Conservation (phyloP, 768 basidiomycete genomes). For the Suillus alpinus region DNA sequence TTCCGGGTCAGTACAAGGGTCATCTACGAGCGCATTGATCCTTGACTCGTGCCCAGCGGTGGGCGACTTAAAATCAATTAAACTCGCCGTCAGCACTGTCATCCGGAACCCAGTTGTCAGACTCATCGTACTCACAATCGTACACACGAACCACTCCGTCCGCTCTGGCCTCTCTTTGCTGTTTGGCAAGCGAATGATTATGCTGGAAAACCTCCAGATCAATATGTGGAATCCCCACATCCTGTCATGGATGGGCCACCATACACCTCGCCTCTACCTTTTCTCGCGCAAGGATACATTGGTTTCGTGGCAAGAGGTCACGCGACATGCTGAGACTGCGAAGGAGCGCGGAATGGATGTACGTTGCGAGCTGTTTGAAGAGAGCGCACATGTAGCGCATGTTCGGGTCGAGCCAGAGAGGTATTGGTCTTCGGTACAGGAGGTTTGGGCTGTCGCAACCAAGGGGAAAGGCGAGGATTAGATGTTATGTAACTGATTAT, state of each 20-base stretch:
- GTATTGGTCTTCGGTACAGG: conserved; percentile 23
- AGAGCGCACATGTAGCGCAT: conserved; percentile 36
- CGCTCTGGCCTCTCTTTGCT: conserved; percentile 7
- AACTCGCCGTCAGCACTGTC: conserved; percentile 17
- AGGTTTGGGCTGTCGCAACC: conserved; percentile 18
- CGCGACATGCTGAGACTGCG: conserved; percentile 24
- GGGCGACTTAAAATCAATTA: conserved; percentile 12
- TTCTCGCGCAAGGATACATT: conserved; percentile 31
- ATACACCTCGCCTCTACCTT: conserved; percentile 35
- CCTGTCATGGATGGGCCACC: conserved; percentile 28
- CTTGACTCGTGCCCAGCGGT: conserved; percentile 21
- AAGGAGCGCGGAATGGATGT: conserved; percentile 23
- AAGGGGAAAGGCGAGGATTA: background rate
- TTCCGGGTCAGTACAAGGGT: conserved; percentile 2
- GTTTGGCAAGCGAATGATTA: conserved; percentile 18
- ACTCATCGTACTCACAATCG: conserved; percentile 10
- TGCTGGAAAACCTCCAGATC: conserved; percentile 4
- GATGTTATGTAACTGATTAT: background rate
- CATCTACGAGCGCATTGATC: conserved; percentile 17
- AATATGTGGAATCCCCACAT: conserved; percentile 21
- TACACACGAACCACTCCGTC: conserved; percentile 11
- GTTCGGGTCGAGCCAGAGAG: conserved; percentile 23
- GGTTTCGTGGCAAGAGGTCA: conserved; percentile 27
- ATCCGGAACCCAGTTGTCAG: conserved; percentile 20
- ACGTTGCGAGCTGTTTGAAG: conserved; percentile 27